Evolutionary conservation across 2,329 filamentous ascomycete species (phyloP).

Genomic region (Knoxdaviesia proteae): DNA sequence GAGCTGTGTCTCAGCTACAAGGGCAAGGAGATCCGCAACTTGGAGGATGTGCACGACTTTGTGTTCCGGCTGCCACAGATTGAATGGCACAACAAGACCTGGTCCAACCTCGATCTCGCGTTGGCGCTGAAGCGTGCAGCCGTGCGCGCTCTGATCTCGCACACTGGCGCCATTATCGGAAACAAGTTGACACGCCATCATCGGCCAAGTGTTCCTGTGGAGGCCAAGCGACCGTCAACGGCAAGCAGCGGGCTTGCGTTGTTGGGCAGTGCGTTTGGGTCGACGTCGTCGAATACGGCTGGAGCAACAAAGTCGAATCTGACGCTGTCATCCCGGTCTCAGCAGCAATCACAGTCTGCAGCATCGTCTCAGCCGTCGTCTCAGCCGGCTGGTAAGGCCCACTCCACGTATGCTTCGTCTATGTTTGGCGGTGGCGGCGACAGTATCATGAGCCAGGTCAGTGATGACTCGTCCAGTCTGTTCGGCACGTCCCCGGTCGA

Average conservation of each 20-base stretch:
- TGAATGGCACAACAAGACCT: conserved; percentile 96
- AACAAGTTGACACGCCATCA: conserved; percentile 82
- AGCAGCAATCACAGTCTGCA: conserved; percentile 26
- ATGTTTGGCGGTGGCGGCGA: conserved; percentile 8
- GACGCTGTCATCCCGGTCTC: conserved; percentile 14
- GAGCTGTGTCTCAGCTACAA: conserved; percentile 94
- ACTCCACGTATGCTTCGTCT: too few species aligned
- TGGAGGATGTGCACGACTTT: conserved; percentile 93
- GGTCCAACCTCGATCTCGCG: conserved; percentile 91
- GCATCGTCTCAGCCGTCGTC: conserved; percentile 16
- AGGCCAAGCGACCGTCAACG: conserved; percentile 40
- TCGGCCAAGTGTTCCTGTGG: too few species aligned
- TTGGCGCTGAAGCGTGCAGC: conserved; percentile 86
- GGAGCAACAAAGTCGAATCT: too few species aligned
- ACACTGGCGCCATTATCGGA: conserved; percentile 87
- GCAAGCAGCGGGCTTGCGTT: conserved; percentile 63
- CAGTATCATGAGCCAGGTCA: conserved; percentile 27
- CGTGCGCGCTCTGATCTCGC: conserved; percentile 80
- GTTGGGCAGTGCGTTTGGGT: conserved; percentile 34
- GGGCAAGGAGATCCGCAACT: conserved; percentile 81
- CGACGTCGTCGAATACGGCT: background rate
- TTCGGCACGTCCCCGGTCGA: conserved; percentile 32
- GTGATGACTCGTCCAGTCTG: conserved; percentile 34
- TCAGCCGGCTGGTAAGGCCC: too few species aligned
- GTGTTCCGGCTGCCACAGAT: conserved; percentile 89